A percentile compares a stretch with the other conserved stretches of the same genome.
Evolutionary conservation across 176 grass and related monocot species (phyloP).

Genomic region (Musa acuminata): DNA sequence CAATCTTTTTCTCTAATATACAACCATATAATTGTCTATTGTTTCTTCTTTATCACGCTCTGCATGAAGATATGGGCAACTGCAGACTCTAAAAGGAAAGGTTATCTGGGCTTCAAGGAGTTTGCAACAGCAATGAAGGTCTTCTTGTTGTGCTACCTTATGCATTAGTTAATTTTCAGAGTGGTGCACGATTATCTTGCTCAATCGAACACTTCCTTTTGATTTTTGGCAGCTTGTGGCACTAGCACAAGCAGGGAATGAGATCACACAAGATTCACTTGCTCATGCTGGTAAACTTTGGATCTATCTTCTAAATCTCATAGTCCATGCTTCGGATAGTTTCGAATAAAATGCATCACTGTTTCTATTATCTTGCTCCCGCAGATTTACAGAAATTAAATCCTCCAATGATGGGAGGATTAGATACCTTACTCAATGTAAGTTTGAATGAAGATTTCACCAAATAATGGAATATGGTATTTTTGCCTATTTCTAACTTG

Average conservation of each 20-base stretch:
- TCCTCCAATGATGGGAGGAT: conserved; percentile 75
- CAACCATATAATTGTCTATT: background rate
- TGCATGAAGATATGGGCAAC: conserved; percentile 72
- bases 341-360: background rate
- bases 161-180: background rate
- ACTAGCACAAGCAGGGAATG: conserved; percentile 70
- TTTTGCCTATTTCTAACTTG: conserved; percentile 9
- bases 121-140: conserved; percentile 89
- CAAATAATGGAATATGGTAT: background rate
- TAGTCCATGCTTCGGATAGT: background rate
- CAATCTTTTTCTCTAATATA: background rate
- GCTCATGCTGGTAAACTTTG: conserved; percentile 43
- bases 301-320: background rate
- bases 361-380: background rate
- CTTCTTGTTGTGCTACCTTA: background rate
- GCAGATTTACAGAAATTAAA: conserved; percentile 71
- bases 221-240: conserved; percentile 59
- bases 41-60: background rate
- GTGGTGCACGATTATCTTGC: background rate
- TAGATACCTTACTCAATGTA: conserved; percentile 60
- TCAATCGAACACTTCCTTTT: background rate
- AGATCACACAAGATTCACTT: conserved; percentile 59
- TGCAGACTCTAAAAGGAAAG: conserved; percentile 72
- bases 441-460: conserved; percentile 17
- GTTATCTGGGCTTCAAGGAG: conserved; percentile 65